These are phyloP conservation scores for Malus hybrid DNA, from an alignment of 331 rosid genomes.

Conservation along the genomic window DNA sequence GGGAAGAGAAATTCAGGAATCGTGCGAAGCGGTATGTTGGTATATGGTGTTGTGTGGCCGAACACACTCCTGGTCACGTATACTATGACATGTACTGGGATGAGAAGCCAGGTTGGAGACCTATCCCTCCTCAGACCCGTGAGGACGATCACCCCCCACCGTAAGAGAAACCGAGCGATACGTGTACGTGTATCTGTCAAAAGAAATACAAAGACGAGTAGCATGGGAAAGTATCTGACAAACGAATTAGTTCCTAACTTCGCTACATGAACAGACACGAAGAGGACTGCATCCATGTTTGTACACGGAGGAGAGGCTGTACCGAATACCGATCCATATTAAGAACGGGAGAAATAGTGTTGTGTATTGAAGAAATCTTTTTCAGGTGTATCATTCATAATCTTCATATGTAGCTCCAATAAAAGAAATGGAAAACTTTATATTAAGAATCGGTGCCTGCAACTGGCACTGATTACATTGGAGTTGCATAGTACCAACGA, in stretches of 20 bases:
- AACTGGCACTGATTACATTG: no score
- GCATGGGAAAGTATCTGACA: background rate
- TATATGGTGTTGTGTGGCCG: conserved; percentile 89
- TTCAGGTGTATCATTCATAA: background rate
- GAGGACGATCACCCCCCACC: conserved; percentile 86
- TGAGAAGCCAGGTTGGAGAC: conserved; percentile 90
- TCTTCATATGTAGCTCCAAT: background rate
- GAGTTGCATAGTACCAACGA: no score
- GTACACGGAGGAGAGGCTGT: background rate
- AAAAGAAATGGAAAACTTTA: background rate
- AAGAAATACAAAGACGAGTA: background rate
- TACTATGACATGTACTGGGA: conserved; percentile 97
- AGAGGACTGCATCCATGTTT: background rate
- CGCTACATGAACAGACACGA: background rate
- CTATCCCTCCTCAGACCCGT: conserved; percentile 71
- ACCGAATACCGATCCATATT: background rate
- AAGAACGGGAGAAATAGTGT: background rate
- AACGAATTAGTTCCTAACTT: background rate
- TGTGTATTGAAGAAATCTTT: background rate
- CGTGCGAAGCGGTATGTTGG: conserved; percentile 76
- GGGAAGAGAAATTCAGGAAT: conserved; percentile 62
- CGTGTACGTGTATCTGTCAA: background rate
- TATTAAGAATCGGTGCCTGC: background rate
- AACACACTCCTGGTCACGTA: conserved; percentile 79
- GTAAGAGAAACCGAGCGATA: conserved; percentile 1